Evolutionary conservation across 2,329 filamentous ascomycete genomes (phyloP), one percentile per base, ranked within the genome.

Genomic region (Madurella fahalii): DNA sequence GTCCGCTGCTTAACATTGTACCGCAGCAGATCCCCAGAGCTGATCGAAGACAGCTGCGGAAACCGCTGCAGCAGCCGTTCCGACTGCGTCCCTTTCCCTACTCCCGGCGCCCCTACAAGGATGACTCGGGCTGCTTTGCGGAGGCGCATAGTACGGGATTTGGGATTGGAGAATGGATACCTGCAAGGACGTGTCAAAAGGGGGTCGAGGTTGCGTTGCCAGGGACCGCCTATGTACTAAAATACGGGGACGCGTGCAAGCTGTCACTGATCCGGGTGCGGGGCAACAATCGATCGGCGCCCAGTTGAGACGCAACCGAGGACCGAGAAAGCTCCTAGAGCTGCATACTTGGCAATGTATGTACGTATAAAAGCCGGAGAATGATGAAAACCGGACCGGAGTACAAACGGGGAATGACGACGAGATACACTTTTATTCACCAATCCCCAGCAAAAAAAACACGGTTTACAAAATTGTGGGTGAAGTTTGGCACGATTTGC

Each of bases 41-140:
- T 95, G 71, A 99, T 93, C 16, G 91, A 86, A 50, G 90, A 87
- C 45, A 99, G 78, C 67, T 96, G 89, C 3, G 92, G 90, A 68
- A 94, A 99, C 62, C 89, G 85, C 63, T 85, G 78, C 63, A 97
- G 85, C 59, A 99, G 78, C 58, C 94, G 85, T 71, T 95, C 89
- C 49, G 90, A 90, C 76, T 99, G 94, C 2, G 94, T 99, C 59
- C 93, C 94, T 72, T 99, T 99, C 59, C 94, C 94, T 54, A 96
- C 94, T 55, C 92, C 92, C n/a, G 94, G 94, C 50, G 93, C 92
- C 64, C 94, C 94, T 65, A 99, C 84, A 63, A 99, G 84, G 68
- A 99, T 97, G 60, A 97, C 86, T 59, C 94, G 88, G 52, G 94
- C 94, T 54, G 94, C 93, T 74, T 81, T 85, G 62, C 80, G 81